Percentiles rank a stretch among this genome's conserved stretches.
These are phyloP conservation scores for Hsuehochloa calcarea DNA, from an alignment of 176 grass and related monocot species.

Conservation along the genomic window DNA sequence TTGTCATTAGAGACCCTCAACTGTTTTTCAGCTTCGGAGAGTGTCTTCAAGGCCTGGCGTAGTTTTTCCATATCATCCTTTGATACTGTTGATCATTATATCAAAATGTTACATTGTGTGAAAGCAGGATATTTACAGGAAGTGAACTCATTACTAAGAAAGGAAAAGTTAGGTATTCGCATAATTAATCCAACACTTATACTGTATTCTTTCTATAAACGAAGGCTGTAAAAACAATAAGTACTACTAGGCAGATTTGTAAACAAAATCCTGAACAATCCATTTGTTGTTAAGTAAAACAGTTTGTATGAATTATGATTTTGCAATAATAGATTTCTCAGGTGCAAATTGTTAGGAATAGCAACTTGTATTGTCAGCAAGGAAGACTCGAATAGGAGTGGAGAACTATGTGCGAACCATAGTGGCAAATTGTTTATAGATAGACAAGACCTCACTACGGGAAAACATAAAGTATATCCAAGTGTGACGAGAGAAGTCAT, in stretches of 20 bases:
- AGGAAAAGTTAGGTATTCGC: background rate
- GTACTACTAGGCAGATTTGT: background rate
- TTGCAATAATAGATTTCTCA: background rate
- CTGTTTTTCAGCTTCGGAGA: conserved; percentile 97
- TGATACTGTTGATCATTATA: conserved; percentile 67
- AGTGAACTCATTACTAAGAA: background rate
- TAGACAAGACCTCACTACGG: no score
- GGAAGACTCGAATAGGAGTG: no score
- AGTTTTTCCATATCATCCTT: conserved; percentile 90
- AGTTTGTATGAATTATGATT: background rate
- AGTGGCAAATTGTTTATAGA: no score
- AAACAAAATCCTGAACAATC: background rate
- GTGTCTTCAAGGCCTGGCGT: conserved; percentile 75
- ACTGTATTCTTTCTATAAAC: conserved; percentile 8
- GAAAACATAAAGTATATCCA: no score
- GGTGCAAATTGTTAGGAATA: no score
- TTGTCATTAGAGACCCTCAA: conserved; percentile 93
- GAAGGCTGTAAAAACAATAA: background rate
- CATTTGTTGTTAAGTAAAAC: conserved; percentile 19
- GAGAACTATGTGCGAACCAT: no score
- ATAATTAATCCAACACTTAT: background rate
- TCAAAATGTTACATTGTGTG: conserved; percentile 37
- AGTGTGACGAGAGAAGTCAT: no score
- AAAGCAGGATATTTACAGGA: conserved; percentile 15
- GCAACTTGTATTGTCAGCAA: no score